phyloP scores from a whole-genome alignment of 2,329 filamentous ascomycete genomes.

The Cytospora paraplurivora region DNA sequence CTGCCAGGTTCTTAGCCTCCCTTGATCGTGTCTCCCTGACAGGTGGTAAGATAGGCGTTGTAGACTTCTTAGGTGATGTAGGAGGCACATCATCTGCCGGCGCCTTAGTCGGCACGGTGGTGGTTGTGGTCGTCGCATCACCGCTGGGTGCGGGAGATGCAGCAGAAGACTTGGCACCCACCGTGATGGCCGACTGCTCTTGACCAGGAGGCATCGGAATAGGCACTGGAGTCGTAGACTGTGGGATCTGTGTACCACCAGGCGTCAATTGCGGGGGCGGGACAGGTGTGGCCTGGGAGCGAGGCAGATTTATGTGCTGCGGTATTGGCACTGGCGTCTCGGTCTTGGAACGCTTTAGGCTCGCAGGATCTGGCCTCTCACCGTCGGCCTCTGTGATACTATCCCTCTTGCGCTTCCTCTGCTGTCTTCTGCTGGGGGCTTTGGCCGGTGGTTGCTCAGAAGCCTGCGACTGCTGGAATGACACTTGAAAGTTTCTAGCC shows the following conservation, averaged over 20 bases:
- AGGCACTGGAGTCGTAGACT: conserved; percentile 41
- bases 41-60: conserved; percentile 40
- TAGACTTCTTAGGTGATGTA: conserved; percentile 38
- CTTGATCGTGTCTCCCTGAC: conserved; percentile 39
- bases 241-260: conserved; percentile 29
- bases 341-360: conserved; percentile 41
- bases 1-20: conserved; percentile 31
- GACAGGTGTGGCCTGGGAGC: conserved; percentile 33
- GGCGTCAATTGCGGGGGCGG: conserved; percentile 28
- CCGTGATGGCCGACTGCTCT: conserved; percentile 34
- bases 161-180: conserved; percentile 31
- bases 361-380: conserved; percentile 34
- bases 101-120: conserved; percentile 35
- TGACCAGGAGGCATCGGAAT: conserved; percentile 36
- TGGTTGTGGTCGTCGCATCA: conserved; percentile 30
- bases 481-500: conserved; percentile 35
- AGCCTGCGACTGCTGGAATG: conserved; percentile 29
- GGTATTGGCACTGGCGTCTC: conserved; percentile 44
- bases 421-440: conserved; percentile 32
- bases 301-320: conserved; percentile 33
- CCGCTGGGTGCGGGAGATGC: conserved; percentile 35
- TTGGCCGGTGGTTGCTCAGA: conserved; percentile 25
- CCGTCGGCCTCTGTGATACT: conserved; percentile 35
- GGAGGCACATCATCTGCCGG: conserved; percentile 37
- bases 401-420: conserved; percentile 41